Base-by-base conservation (phyloP, 306 rosid species). In the Pyrus pyrifolia region DNA sequence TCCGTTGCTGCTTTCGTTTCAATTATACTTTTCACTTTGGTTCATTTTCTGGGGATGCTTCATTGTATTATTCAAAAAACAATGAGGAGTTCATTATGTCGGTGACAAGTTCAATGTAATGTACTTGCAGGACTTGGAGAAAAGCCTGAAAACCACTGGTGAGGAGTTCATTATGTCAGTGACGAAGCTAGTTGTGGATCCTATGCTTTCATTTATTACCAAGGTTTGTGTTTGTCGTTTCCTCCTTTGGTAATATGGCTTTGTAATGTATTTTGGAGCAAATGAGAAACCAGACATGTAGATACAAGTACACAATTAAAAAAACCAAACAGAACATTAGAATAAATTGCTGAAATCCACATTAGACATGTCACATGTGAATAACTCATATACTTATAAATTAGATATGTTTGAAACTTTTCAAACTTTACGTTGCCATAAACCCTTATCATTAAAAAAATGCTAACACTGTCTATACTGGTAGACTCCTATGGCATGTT, bases 161-260 rank as follows among this genome's bases (percentile, higher is more conserved):
- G 99, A 95, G 86, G 98, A 95, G 84, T 95, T 92, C 84, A 92
- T 95, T 55, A 95, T 95, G 99, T 87, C 96, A 19, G 93, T 95
- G 79, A 95, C 99, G 58, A 95, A 95, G 92, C 88, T 87, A 57
- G 97, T 95, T 79, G 99, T 95, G 85, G 99, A 95, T 84, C 98
- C 99, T 71, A 87, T 95, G 87, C 99, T 95, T 79, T 95, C 98
- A 60, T 95, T 95, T 84, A 97, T 95, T 72, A 95, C 99, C 83
- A 95, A 95, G 97, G 99, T 93, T 80, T 84, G 87, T 82, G 96
- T 90, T 82, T 84, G 84, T 83, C 53, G 27, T 25, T 79, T 46
- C 10, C 49, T 68, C 59, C 46, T 66, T 62, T 77, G 70, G 46
- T 30, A 68, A 65, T 25, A 73, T 72, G 76, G 70, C 73, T 70